A percentile compares a stretch with the other conserved stretches of the same genome.
Conservation (phyloP, 2,329 filamentous ascomycete genomes). For the Sclerotiophoma versabilis region DNA sequence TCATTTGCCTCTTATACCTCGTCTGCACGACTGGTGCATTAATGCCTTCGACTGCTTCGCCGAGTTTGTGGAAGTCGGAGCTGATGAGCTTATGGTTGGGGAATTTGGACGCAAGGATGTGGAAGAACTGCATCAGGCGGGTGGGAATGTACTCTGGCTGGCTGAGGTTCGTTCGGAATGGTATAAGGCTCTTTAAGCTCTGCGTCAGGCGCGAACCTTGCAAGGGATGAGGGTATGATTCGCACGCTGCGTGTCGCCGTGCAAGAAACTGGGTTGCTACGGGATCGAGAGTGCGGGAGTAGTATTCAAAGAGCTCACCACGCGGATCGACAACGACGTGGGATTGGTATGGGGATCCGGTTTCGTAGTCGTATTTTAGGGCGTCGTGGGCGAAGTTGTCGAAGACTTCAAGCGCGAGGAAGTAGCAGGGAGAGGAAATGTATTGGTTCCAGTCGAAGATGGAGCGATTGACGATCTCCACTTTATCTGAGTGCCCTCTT, state of each 20-base stretch:
- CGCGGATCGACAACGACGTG: slow-evolving; percentile 82
- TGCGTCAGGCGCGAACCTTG: slow-evolving; percentile 63
- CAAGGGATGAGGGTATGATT: slow-evolving; percentile 68
- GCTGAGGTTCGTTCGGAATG: slow-evolving; percentile 78
- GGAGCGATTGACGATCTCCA: slow-evolving; percentile 92
- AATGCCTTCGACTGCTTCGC: slow-evolving; percentile 80
- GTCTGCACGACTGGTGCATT: slow-evolving; percentile 98
- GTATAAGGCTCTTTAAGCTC: slow-evolving; percentile 68
- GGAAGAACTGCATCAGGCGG: slow-evolving; percentile 94
- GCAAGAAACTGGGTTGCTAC: slow-evolving; percentile 82
- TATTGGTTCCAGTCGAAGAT: slow-evolving; percentile 93
- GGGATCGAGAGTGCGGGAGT: slow-evolving; percentile 80
- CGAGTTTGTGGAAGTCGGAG: slow-evolving; percentile 87
- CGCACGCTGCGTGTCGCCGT: slow-evolving; percentile 77
- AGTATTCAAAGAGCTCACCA: slow-evolving; percentile 96
- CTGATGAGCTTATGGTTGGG: slow-evolving; percentile 87
- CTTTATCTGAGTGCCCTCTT: slow-evolving; percentile 80
- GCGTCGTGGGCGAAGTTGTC: slow-evolving; percentile 98
- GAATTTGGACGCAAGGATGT: slow-evolving; percentile 86
- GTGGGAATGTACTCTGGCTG: slow-evolving; percentile 93
- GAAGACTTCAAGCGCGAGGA: slow-evolving; percentile 96
- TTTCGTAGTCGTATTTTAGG: slow-evolving; percentile 85
- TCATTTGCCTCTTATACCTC: slow-evolving; percentile 82
- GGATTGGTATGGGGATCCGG: slow-evolving; percentile 84
- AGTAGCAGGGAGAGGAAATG: slow-evolving; percentile 94